These are phyloP conservation scores for Salix koriyanagi DNA, from an alignment of 345 rosid species.

Conservation along the genomic window DNA sequence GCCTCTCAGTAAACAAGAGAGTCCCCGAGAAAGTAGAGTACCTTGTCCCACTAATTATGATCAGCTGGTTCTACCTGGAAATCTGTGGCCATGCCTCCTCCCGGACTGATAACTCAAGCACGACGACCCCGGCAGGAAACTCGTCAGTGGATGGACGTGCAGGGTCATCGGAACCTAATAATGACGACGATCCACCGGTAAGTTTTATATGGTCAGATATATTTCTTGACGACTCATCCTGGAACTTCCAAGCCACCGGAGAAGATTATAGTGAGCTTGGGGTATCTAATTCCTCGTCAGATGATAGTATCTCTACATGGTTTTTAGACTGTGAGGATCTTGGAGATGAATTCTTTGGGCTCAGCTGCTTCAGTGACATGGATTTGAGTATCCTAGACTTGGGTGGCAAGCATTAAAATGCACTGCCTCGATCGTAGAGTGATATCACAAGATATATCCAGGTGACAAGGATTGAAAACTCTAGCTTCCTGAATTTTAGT, in stretches of 20 bases:
- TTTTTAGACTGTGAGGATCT: slow-evolving; percentile 35
- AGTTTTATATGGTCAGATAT: slow-evolving; percentile 33
- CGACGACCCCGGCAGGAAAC: slow-evolving; percentile 10
- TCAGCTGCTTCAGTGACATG: slow-evolving; percentile 37
- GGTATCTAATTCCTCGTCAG: slow-evolving; percentile 23
- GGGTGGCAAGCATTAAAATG: slow-evolving; percentile 27
- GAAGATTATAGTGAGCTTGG: slow-evolving; percentile 35
- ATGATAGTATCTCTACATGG: slow-evolving; percentile 40
- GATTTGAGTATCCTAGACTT: slow-evolving; percentile 25
- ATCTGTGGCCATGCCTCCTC: slow-evolving; percentile 6
- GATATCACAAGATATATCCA: not conserved
- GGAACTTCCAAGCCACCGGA: slow-evolving; percentile 35
- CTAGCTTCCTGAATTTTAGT: not conserved
- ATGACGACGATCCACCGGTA: slow-evolving; percentile 17
- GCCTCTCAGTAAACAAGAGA: slow-evolving; percentile 22
- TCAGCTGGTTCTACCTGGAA: not conserved
- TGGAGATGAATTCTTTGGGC: slow-evolving; percentile 40
- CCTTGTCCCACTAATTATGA: not conserved
- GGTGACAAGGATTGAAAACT: not conserved
- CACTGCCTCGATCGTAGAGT: not conserved
- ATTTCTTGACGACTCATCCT: slow-evolving; percentile 36
- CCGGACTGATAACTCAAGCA: slow-evolving; percentile 7
- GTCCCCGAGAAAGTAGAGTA: not conserved
- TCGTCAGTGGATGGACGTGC: not conserved
- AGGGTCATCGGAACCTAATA: not conserved